These are phyloP conservation scores for Penicillium nordicum DNA, from an alignment of 2,329 filamentous ascomycete species.

Conservation along the genomic window DNA sequence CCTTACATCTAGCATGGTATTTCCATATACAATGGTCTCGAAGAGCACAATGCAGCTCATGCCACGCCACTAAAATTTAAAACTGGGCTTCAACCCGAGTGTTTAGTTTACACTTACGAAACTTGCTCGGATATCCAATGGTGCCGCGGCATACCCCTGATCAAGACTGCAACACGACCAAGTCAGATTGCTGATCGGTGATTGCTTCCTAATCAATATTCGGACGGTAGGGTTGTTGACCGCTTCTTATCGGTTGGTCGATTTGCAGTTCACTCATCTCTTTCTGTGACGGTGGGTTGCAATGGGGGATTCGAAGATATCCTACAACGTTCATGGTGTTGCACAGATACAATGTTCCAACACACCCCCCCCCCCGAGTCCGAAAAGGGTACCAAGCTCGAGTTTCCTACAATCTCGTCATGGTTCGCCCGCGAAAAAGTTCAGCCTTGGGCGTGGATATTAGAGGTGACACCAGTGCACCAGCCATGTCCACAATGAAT, in stretches of 20 bases:
- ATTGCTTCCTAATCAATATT: background rate
- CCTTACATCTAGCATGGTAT: constrained; percentile 13
- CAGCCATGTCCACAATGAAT: constrained; percentile 47
- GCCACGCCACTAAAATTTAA: constrained; percentile 1
- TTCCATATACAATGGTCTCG: constrained; percentile 2
- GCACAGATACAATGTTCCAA: background rate
- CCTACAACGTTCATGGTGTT: background rate
- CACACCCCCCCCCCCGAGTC: background rate
- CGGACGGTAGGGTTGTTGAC: constrained; percentile 4
- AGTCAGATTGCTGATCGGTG: constrained; percentile 5
- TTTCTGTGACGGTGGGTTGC: background rate
- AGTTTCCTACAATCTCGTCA: constrained; percentile 12
- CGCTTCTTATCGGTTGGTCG: constrained; percentile 5
- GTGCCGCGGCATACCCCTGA: constrained; percentile 2
- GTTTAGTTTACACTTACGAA: background rate
- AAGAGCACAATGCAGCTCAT: background rate
- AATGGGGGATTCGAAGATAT: background rate
- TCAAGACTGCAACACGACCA: constrained; percentile 1
- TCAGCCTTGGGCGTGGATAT: constrained; percentile 48
- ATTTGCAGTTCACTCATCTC: constrained; percentile 1
- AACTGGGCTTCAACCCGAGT: background rate
- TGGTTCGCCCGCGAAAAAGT: constrained; percentile 42
- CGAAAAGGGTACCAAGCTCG: background rate
- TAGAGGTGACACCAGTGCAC: constrained; percentile 46
- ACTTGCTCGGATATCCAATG: constrained; percentile 12